Evolutionary conservation across 495 filamentous ascomycete genomes (phyloP), one percentile per base, ranked within the genome.

Genomic region (Aspergillus bertholletiae): DNA sequence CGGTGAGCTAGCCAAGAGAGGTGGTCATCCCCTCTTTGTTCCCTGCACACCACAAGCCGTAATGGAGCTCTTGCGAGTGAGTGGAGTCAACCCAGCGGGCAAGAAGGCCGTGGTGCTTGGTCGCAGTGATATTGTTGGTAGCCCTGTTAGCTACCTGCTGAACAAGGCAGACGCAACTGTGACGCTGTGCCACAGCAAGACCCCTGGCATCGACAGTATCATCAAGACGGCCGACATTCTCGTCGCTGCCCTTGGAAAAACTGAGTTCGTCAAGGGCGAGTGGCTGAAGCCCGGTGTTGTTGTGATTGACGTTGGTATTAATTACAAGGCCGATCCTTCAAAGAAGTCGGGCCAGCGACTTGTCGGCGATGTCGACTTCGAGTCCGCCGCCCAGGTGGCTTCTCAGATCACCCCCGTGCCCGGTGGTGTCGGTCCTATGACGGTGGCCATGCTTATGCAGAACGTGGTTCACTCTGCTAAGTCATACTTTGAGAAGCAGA

Each of bases 361-460:
- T n/a, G 94, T 97, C 15, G 94, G 94, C 34, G 94, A 98, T 70
- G 94, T 98, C 17, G 89, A 97, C 54, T 97, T 86, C 61, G 90
- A 93, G 44, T 86, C 89, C 49, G 92, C 91, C 35, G 81, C 80
- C 17, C 78, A 94, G 62, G 87, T 96, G 43, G 94, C 92, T 20
- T 96, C 92, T n/a, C 84, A 88, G 56, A 97, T 98, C 63, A 98
- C 95, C 1, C 94, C 94, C 2, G 94, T 98, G 30, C 94, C 95
- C 1, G 94, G 94, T 54, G 94, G 94, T 65, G 94, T 97, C 53
- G 94, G 94, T 3, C 94, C 94, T 34, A 97, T 97, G 92, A 98
- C 94, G 12, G 91, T 98, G 49, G 94, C 94, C 28, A 97, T 97
- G 79, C 80, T 98, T 17, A 68, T 98, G 55, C 87, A 96, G 70